Conservation (phyloP, 2,329 filamentous ascomycete genomes). For the Diaporthe sp. region DNA sequence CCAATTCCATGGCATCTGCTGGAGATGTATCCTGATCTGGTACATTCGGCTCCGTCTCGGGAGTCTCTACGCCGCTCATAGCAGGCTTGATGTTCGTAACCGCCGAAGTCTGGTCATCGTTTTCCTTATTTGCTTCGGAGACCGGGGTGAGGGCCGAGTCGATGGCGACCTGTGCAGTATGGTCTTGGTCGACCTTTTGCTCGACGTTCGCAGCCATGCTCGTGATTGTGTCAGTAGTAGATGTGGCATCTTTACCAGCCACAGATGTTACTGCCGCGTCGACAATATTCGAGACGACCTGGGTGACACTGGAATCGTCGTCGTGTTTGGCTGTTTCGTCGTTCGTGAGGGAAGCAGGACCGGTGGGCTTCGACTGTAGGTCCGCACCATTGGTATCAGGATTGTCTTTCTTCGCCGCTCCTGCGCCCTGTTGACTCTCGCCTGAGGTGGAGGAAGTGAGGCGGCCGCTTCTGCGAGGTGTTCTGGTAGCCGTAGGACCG, state of each 20-base stretch:
- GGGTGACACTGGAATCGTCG: conserved; percentile 7
- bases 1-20: conserved; percentile 28
- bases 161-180: conserved; percentile 9
- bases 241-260: conserved; percentile 9
- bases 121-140: conserved; percentile 32
- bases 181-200: conserved; percentile 31
- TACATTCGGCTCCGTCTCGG: conserved; percentile 20
- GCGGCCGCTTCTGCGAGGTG: not conserved
- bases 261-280: conserved; percentile 1
- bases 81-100: conserved; percentile 12
- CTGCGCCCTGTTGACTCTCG: not conserved
- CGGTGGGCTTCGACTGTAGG: not conserved
- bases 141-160: conserved; percentile 36
- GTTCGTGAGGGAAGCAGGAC: not conserved
- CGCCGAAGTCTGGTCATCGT: conserved; percentile 4
- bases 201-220: conserved; percentile 12
- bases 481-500: not conserved
- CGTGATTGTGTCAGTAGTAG: conserved; percentile 18
- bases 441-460: not conserved
- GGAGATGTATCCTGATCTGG: conserved; percentile 15
- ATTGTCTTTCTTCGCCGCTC: not conserved
- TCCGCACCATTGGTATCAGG: not conserved
- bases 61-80: conserved; percentile 29
- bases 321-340: not conserved
- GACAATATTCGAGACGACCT: conserved; percentile 19